Evolutionary conservation across 2,329 filamentous ascomycete genomes (phyloP), one percentile per base, ranked within the genome.

Genomic region (Tolypocladium endophyticum): DNA sequence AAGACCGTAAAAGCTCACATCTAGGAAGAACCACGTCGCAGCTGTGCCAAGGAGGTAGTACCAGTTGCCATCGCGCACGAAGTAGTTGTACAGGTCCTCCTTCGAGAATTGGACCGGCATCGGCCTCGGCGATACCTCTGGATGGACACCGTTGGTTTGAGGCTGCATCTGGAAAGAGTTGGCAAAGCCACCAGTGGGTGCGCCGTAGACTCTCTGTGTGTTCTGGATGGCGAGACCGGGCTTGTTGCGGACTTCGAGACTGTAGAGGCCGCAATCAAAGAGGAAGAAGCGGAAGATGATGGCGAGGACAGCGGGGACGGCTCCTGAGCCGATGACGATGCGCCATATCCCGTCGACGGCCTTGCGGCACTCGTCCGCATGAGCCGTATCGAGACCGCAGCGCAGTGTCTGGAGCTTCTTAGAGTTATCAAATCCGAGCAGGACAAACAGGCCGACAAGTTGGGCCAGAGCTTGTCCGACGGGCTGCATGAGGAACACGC

Each of bases 401-500:
- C 76, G 76, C 72, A 77, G 73, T 4, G 69, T 76, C 45, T 76
- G 70, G 23, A 81, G 66, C 33, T 75, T 68, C 55, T 76, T 73
- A 20, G 69, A 72, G 61, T 71, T 67, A 59, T 80, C 71, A 23
- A 77, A 75, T 23, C 79, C 77, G 3, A 81, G 71, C 14, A 81
- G 68, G 12, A 81, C 79, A 71, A 74, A 78, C 5, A 87, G 71
- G 4, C 83, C 82, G 14, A 87, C 82, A 6, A 87, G 70, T 62
- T 87, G 85, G 18, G 85, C 85, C 1, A 86, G 75, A 2, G 87
- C 81, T 66, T 88, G 86, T 7, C 86, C 86, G 11, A 88, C 73
- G 1, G 86, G 85, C 64, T 89, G 86, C 81, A 87, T 87, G 65
- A 87, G 78, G 68, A 89, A 88, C 38, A 89, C 85, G 4, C 80